Evolutionary conservation across 2,329 filamentous ascomycete species (phyloP).

Genomic region (Ceratocystiopsis brevicomis): DNA sequence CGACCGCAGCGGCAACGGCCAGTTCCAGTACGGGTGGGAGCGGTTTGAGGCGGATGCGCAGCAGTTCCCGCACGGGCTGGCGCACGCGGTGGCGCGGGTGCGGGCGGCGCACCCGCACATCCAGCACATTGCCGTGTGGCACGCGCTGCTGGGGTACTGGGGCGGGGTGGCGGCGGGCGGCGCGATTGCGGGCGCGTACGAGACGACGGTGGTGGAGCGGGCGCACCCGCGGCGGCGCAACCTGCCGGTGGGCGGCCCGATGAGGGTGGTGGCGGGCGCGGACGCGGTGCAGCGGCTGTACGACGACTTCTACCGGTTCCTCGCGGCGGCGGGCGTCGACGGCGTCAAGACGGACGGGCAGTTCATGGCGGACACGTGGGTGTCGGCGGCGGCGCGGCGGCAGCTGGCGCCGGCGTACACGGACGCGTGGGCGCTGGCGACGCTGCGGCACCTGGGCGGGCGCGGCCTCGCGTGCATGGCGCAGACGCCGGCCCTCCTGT

Average conservation of each 20-base stretch:
- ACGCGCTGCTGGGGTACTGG: conserved; percentile 79
- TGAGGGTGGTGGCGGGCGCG: conserved; percentile 44
- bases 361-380: conserved; percentile 65
- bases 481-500: conserved; percentile 67
- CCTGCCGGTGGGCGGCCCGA: conserved; percentile 38
- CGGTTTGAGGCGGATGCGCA: conserved; percentile 70
- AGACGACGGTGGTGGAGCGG: conserved; percentile 43
- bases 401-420: conserved; percentile 58
- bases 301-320: conserved; percentile 76
- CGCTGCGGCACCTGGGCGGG: conserved; percentile 57
- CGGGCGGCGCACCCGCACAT: conserved; percentile 52
- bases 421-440: conserved; percentile 67
- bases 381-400: conserved; percentile 48
- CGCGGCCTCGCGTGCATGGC: conserved; percentile 90
- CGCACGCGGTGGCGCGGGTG: conserved; percentile 49
- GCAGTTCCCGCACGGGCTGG: conserved; percentile 65
- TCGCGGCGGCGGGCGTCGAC: conserved; percentile 56
- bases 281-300: conserved; percentile 64
- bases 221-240: conserved; percentile 27
- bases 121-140: conserved; percentile 81
- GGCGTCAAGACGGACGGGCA: conserved; percentile 88
- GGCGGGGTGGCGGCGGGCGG: conserved; percentile 52
- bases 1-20: conserved; percentile 26
- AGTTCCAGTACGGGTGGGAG: conserved; percentile 48
- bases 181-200: conserved; percentile 58